Evolutionary conservation across 2,329 filamentous ascomycete genomes (phyloP), one percentile per base, ranked within the genome.

Genomic region (Golovinomyces cichoracearum): DNA sequence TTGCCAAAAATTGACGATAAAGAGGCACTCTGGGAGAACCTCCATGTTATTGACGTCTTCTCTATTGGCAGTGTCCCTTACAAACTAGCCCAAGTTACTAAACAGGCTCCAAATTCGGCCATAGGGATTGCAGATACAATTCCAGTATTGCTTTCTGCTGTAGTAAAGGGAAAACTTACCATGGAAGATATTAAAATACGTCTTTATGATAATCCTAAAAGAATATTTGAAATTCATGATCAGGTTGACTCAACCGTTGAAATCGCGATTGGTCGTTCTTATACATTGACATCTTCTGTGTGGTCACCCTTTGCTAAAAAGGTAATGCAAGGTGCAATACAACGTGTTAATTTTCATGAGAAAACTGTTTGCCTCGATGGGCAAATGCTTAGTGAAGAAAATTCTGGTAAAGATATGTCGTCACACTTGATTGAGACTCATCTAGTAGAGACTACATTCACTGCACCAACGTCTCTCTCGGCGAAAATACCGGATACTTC

Each of bases 181-280:
- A 64, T 85, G 31, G 79, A 85, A 27, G 80, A 86, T 58, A 71
- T 86, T 60, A 78, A 74, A 59, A 60, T 65, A 49, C 74, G 78
- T 38, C 69, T 86, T 44, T 80, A 85, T 60, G 77, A 83, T 59
- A 85, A 84, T 60, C 81, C 81, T 2, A 81, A 80, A 66, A 72
- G 73, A 60, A 85, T 86, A 57, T 86, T 86, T 56, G 80, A 86
- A 65, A 71, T 86, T 47, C 81, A 86, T 54, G 81, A 86, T 56
- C 81, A 86, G 63, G 64, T 71, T n/a, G 76, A 76, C 50, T 77
- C 78, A 33, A 74, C 73, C 4, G 70, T 86, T 31, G 81, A 86
- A 65, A 71, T 83, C 21, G 81, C 85, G 63, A 69, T 85, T 56
- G 80, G 83, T 60, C 74, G 81, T 41, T 71, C 77, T 1, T 81